phyloP scores from a whole-genome alignment of 148 eudicot species.

The Rheum nobile region DNA sequence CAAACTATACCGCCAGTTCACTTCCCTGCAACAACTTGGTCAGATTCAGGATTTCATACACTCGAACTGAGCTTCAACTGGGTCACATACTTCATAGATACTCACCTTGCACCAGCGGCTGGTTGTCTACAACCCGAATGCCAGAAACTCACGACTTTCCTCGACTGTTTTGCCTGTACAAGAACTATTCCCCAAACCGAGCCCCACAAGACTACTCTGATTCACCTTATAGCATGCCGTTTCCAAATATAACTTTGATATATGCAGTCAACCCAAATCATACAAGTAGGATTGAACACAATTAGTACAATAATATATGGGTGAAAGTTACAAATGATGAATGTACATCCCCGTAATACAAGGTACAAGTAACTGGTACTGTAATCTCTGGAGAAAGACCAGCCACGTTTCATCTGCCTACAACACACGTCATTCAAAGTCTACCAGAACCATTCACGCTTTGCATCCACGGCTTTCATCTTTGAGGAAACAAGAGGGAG shows the following conservation, averaged over 20 bases:
- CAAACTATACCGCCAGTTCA: too few relatives aligned
- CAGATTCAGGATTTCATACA: too few relatives aligned
- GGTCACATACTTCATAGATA: too few relatives aligned
- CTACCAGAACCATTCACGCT: constrained; percentile 5
- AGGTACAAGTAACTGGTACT: not conserved
- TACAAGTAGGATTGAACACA: not conserved
- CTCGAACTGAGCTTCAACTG: too few relatives aligned
- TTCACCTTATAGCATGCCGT: not conserved
- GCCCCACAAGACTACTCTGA: not conserved
- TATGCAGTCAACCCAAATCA: not conserved
- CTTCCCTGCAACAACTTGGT: too few relatives aligned
- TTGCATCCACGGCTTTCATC: not conserved
- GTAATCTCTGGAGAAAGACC: not conserved
- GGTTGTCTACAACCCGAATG: not conserved
- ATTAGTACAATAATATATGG: not conserved
- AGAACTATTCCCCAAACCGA: not conserved
- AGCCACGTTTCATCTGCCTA: not conserved
- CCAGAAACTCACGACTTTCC: not conserved
- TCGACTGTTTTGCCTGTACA: not conserved
- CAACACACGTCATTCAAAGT: not conserved
- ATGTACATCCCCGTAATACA: not conserved
- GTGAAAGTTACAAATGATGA: not conserved
- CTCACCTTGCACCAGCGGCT: not conserved
- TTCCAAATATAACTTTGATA: not conserved
- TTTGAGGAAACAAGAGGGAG: constrained; percentile 1